Evolutionary conservation across 1,284 basidiomycete genomes (phyloP), one percentile per base, ranked within the genome.

Genomic region (Cerioporus squamosus): DNA sequence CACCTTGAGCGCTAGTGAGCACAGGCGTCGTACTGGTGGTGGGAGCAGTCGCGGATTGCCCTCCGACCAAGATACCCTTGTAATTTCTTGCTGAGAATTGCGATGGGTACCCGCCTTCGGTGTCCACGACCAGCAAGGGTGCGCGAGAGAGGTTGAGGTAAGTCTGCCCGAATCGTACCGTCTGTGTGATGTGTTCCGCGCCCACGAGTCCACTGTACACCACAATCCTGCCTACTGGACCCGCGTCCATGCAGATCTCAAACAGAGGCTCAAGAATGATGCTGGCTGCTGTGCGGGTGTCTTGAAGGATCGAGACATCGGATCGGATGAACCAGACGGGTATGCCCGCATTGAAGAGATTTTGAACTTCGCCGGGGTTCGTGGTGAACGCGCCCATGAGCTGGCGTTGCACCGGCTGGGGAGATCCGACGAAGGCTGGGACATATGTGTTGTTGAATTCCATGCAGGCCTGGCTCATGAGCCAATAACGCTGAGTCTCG

Each of bases 351-450:
- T 22, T 9, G 38, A 26, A 53, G 17, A 57, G 22, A 4, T 23
- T 5, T 17, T 57, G 50, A 3, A 51, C 51, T 10, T 53, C n/a
- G 1, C 15, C 51, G 4, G 55, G 55, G n/a, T 50, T 17, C 2
- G 55, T 54, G 23, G 55, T 50, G 36, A 56, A 57, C 2, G 53
- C 48, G 17, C 59, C 59, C 51, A 61, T 53, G 3, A 61, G 23
- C 9, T 52, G 26, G 39, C 7, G 22, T 14, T 36, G 18, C 2
- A 45, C 39, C 3, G 26, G 14, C 4, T 9, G 17, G 5, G 39
- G 14, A 7, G 15, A 22, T 29, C 2, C 29, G 3, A 33, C 38
- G 14, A 12, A 14, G n/a, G 15, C 20, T 29, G 29, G 10, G 5
- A 3, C 22, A 17, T 1, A 43, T 8, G 3, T 42, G 2, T 2